phyloP scores from a whole-genome alignment of 306 rosid genomes.

The Neltuma alba region DNA sequence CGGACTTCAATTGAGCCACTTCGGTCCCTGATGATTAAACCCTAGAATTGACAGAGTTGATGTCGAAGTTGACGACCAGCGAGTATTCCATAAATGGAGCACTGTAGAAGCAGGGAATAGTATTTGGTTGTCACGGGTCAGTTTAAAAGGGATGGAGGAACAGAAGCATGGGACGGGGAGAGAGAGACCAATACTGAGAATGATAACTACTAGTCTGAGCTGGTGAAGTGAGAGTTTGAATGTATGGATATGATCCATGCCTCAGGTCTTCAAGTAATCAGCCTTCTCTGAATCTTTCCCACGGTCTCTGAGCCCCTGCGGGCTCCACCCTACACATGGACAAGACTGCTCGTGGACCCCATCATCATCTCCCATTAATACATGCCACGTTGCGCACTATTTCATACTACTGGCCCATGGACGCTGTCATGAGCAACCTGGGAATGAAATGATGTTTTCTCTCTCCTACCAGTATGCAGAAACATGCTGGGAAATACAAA shows the following conservation, averaged over 20 bases:
- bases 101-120: not conserved
- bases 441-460: not conserved
- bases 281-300: not conserved
- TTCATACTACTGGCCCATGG: not conserved
- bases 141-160: not conserved
- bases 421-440: too few species aligned
- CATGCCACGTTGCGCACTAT: not conserved
- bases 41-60: too few species aligned
- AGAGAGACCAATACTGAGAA: not conserved
- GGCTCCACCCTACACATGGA: not conserved
- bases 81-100: not conserved
- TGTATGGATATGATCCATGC: not conserved
- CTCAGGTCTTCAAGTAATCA: not conserved
- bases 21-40: too few species aligned
- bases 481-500: not conserved
- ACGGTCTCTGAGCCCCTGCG: not conserved
- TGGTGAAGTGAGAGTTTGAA: not conserved
- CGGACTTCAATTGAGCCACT: too few species aligned
- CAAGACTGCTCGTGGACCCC: not conserved
- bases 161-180: not conserved
- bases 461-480: not conserved
- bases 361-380: not conserved
- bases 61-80: not conserved
- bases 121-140: not conserved
- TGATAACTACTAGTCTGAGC: not conserved